A percentile compares a stretch with the other conserved stretches of the same genome.
These are phyloP conservation scores for Apostasia shenzhenica DNA, from an alignment of 106 monocot species.

Conservation along the genomic window DNA sequence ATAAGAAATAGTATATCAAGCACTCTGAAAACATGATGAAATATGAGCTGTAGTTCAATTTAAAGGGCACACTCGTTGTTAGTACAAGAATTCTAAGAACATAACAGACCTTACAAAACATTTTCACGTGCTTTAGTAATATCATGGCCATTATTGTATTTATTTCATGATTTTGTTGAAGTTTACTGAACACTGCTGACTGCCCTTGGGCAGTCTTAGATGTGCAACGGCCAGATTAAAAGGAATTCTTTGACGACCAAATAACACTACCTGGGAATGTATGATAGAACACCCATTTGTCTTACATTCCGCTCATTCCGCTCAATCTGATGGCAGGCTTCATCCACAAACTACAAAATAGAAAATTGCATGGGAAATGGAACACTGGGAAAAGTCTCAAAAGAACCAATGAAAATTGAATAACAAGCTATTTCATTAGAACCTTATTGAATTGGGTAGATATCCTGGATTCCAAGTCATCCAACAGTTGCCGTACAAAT, in stretches of 20 bases:
- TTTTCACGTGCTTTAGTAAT: too few species aligned
- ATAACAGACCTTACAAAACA: too few species aligned
- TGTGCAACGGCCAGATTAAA: neutral
- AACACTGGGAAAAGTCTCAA: neutral
- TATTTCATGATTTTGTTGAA: too few species aligned
- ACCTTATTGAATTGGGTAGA: slow-evolving; percentile 81
- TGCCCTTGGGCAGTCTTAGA: neutral
- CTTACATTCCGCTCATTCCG: slow-evolving; percentile 79
- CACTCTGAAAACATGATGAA: too few species aligned
- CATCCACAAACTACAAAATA: slow-evolving; percentile 86
- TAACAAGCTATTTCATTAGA: neutral
- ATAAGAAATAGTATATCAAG: too few species aligned
- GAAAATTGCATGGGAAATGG: neutral
- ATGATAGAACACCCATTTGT: slow-evolving; percentile 77
- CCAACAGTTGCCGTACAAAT: slow-evolving; percentile 87
- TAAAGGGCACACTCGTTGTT: too few species aligned
- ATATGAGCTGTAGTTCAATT: too few species aligned
- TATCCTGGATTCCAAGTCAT: slow-evolving; percentile 84
- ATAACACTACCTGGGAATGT: slow-evolving; percentile 68
- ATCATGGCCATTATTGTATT: too few species aligned
- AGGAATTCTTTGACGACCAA: neutral
- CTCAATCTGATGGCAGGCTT: slow-evolving; percentile 97
- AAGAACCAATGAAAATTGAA: slow-evolving; percentile 1
- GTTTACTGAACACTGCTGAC: too few species aligned
- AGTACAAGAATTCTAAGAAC: too few species aligned